Conservation (phyloP, 805 yeast species). For the Candida ascalaphidarum region DNA sequence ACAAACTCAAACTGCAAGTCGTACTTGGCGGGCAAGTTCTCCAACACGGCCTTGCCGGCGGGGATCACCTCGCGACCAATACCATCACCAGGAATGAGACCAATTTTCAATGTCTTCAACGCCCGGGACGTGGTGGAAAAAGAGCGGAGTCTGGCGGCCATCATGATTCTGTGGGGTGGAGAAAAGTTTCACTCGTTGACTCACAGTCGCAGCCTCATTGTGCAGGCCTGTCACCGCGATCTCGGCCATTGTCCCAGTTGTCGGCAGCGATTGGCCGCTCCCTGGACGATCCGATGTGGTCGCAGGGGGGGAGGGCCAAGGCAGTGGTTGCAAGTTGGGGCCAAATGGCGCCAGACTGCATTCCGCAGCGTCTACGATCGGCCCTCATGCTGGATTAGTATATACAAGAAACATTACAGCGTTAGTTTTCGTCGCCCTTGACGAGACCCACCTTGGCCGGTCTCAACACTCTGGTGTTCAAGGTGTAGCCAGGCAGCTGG, state of each 20-base stretch:
- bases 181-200: too few species aligned
- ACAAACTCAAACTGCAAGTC: slow-evolving; percentile 81
- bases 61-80: slow-evolving; percentile 97
- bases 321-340: too few species aligned
- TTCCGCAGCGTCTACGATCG: too few species aligned
- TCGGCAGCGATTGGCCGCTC: too few species aligned
- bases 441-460: slow-evolving; percentile 96
- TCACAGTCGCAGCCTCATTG: too few species aligned
- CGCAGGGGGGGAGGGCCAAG: too few species aligned
- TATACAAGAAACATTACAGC: slow-evolving; percentile 2
- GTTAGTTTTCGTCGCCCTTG: slow-evolving; percentile 31
- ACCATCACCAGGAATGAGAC: slow-evolving; percentile 96
- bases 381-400: not conserved
- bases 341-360: too few species aligned
- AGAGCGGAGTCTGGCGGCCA: too few species aligned
- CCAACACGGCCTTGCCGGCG: slow-evolving; percentile 84
- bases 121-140: slow-evolving; percentile 23
- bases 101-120: slow-evolving; percentile 33
- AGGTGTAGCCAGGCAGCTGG: slow-evolving; percentile 81
- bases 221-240: too few species aligned
- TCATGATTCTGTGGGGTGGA: too few species aligned
- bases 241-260: too few species aligned
- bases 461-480: slow-evolving; percentile 82
- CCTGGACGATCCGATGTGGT: too few species aligned
- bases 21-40: slow-evolving; percentile 67